These are phyloP conservation scores for Talaromyces sp. DNA, from an alignment of 2,329 filamentous ascomycete genomes.

Conservation along the genomic window DNA sequence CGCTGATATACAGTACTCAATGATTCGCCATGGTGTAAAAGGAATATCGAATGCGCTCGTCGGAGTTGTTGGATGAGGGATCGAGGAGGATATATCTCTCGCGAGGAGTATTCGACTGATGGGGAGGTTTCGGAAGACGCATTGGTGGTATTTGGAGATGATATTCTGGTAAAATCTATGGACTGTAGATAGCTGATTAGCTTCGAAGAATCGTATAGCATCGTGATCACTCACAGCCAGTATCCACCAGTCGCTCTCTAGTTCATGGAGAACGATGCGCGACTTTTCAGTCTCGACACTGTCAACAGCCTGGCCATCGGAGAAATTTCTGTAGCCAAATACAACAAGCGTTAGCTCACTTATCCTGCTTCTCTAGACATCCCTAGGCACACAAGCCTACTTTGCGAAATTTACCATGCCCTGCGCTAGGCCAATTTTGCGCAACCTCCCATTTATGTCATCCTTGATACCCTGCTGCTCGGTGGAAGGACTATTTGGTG, in stretches of 20 bases:
- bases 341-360: slow-evolving; percentile 21
- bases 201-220: not conserved
- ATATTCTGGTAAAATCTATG: slow-evolving; percentile 75
- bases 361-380: not conserved
- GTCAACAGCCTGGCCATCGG: slow-evolving; percentile 71
- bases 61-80: slow-evolving; percentile 77
- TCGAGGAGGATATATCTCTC: slow-evolving; percentile 79
- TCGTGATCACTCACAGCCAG: slow-evolving; percentile 64
- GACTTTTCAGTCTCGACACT: slow-evolving; percentile 88
- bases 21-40: slow-evolving; percentile 79
- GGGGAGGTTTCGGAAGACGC: slow-evolving; percentile 38
- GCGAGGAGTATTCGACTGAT: slow-evolving; percentile 74
- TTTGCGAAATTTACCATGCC: slow-evolving; percentile 90
- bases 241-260: slow-evolving; percentile 94
- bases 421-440: slow-evolving; percentile 93
- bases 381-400: slow-evolving; percentile 49
- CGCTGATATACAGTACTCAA: slow-evolving; percentile 67
- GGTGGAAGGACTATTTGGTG: slow-evolving; percentile 16
- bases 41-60: slow-evolving; percentile 77
- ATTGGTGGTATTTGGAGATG: slow-evolving; percentile 49
- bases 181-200: slow-evolving; percentile 51
- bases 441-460: slow-evolving; percentile 78
- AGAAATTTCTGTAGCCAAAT: slow-evolving; percentile 63
- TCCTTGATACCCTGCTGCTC: slow-evolving; percentile 45
- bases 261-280: slow-evolving; percentile 77